Base-by-base conservation (phyloP, 2,329 filamentous ascomycete genomes). In the Tolypocladium capitatum region DNA sequence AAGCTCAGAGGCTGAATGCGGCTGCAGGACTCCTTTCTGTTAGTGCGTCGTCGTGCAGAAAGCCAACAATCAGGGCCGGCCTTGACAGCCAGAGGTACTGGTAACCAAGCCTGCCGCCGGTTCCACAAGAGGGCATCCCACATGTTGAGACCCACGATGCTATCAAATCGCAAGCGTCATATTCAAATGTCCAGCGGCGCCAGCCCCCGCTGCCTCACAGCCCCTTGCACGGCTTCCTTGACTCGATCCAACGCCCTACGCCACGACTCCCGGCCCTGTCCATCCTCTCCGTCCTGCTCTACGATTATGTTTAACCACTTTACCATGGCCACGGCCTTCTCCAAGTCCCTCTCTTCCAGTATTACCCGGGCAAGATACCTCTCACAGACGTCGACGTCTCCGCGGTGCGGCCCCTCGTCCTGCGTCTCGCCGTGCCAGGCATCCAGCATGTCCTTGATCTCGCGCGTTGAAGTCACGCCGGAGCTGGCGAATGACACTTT, bases 391-490 rank as follows among this genome's bases (percentile, higher is more conserved):
- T 74, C 74, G 0, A 91, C 82, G 63, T 98, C 92, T 49, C 85
- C 80, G 0, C 67, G 66, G 63, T 92, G 89, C 1, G 92, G 92
- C 0, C 86, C 88, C 3, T 90, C 83, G 5, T 72, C 71, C 33
- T 64, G 69, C 51, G 91, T 94, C 51, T 83, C 80, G 3, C 68
- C 61, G 53, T 88, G 76, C 92, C 92, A 98, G 4, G 78, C 78
- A 47, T 72, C 76, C 14, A 96, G 69, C 59, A 88, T 87, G 34
- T 79, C 73, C 41, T 89, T 77, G 47, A 97, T 70, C 54, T 94
- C 84, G 0, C 61, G 56, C 6, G 70, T 54, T 1, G 64, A 67
- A 24, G 67, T 70, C 13, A 71, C 57, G 0, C 63, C 66, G 1
- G 68, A 64, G 11, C 63, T 63, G 4, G 70, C 63, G 53, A 81